These are phyloP conservation scores for Phyllosticta ampelicida DNA, from an alignment of 2,329 filamentous ascomycete genomes.

Conservation along the genomic window DNA sequence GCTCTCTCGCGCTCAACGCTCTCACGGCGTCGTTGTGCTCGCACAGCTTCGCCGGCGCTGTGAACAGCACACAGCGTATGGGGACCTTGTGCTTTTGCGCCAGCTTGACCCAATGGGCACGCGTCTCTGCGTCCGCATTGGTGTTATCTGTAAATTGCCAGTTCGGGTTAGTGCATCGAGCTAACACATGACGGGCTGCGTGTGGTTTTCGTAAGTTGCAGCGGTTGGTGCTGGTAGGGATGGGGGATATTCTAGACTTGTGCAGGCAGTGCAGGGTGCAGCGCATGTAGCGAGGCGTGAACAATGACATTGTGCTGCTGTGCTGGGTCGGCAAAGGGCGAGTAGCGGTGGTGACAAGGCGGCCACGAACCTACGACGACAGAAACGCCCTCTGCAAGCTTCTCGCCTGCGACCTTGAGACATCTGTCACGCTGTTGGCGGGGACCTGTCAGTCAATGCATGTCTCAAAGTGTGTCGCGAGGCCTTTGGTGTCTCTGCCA, in stretches of 20 bases:
- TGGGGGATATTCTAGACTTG: background rate
- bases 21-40: slow-evolving; percentile 85
- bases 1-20: slow-evolving; percentile 41
- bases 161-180: slow-evolving; percentile 3
- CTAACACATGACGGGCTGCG: background rate
- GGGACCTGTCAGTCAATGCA: slow-evolving; percentile 23
- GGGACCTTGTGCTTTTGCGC: slow-evolving; percentile 60
- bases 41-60: slow-evolving; percentile 55
- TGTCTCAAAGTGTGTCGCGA: slow-evolving; percentile 1
- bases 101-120: slow-evolving; percentile 67
- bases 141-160: slow-evolving; percentile 62
- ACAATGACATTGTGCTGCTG: background rate
- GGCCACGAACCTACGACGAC: slow-evolving; percentile 62
- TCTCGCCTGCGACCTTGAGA: slow-evolving; percentile 59
- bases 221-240: too few relatives aligned
- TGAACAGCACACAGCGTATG: slow-evolving; percentile 80
- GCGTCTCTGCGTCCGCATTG: slow-evolving; percentile 71
- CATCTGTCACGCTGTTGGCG: slow-evolving; percentile 45
- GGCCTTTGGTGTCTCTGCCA: slow-evolving; percentile 1
- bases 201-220: background rate
- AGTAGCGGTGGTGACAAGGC: background rate
- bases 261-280: background rate
- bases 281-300: background rate
- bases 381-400: slow-evolving; percentile 53
- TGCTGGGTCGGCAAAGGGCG: background rate